Base-by-base conservation (phyloP, 805 yeast species). In the Tetrapisispora namnaoensis region DNA sequence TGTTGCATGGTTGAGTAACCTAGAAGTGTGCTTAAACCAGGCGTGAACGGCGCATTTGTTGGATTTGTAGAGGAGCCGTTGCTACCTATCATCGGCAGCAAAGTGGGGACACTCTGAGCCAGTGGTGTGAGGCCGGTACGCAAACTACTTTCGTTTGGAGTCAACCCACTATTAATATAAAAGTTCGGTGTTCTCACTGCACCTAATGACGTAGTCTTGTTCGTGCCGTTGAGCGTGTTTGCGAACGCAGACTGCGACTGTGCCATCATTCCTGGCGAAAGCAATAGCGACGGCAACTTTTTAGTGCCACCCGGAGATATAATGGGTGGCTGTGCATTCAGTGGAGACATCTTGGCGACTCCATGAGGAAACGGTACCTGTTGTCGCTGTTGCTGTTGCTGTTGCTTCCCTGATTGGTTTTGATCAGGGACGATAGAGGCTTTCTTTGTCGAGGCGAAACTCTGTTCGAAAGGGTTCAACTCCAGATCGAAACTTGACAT, bases 381-480 rank as follows among this genome's bases (percentile, higher is more conserved):
- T 13, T 39, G 24, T 21, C 16, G 16, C n/a, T n/a, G 21, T 17
- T 6, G 21, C 38, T 8, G 20, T 4, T 5, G 5, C 38, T 17
- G 17, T n/a, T 34, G 37, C 37, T n/a, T 22, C 37, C 17, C 37
- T n/a, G 37, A 6, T n/a, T 14, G 37, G 17, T 4, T 13, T 13
- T 4, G 17, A 11, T 1, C 22, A n/a, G 16, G 32, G 13, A 27
- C 10, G 3, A 21, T 22, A 17, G 22, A 42, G 5, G 48, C 35
- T 42, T 55, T 56, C 47, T 61, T 55, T 3, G 61, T 80, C 2
- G 80, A 69, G n/a, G 93, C 96, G 70, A 91, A 91, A 45, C 95
- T 86, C 65, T 84, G 86, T 66, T 91, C 99, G 63, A 91, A 91
- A 4, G 97, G 97, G 60, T 91, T 91, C 10, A 93, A 96, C 65